Evolutionary conservation across 106 monocot species (phyloP), one percentile per base, ranked within the genome.

Genomic region (Dioscorea zingiberensis): DNA sequence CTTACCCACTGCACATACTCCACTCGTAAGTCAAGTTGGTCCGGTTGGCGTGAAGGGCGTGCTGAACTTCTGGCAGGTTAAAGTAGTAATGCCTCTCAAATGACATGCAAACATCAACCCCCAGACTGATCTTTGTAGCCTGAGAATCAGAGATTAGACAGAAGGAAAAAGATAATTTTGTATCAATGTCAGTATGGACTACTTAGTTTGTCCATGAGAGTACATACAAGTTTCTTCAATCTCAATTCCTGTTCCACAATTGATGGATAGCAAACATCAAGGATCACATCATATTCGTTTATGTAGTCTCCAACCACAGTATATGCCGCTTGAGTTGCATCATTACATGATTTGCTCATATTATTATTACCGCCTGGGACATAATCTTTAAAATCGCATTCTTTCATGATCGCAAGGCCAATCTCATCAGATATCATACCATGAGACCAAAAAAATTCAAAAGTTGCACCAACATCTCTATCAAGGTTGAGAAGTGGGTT

Each of bases 391-490:
- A 97, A 97, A 72, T 97, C 81, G 65, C 97, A 97, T 19, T 86
- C 25, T 47, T 65, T 65, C 74, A 54, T 88, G 48, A 97, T 77
- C 1, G 78, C 62, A 10, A 97, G 85, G 21, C 88, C 81, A 26
- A 97, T 55, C 72, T 97, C 97, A 67, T 97, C 97, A 45, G 97
- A 97, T 18, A 92, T 88, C 88, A 97, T 86, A 48, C 97, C 97
- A 28, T 97, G 97, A 0, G 97, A 97, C 97, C 97, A 97, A 64
- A 92, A 92, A 27, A 69, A 97, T 60, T 97, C 88, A 47, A 80
- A 97, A 14, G 79, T 80, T 21, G 97, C 78, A 27, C 85, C 81
- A 28, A 69, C 55, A 68, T 97, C 97, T 58, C 81, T 77, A 48
- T 92, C 88, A 44, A 92, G 83, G 73, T 89, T 97, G 32, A 97